These are phyloP conservation scores for Talaromyces sp. DNA, from an alignment of 2,329 filamentous ascomycete genomes.

Conservation along the genomic window DNA sequence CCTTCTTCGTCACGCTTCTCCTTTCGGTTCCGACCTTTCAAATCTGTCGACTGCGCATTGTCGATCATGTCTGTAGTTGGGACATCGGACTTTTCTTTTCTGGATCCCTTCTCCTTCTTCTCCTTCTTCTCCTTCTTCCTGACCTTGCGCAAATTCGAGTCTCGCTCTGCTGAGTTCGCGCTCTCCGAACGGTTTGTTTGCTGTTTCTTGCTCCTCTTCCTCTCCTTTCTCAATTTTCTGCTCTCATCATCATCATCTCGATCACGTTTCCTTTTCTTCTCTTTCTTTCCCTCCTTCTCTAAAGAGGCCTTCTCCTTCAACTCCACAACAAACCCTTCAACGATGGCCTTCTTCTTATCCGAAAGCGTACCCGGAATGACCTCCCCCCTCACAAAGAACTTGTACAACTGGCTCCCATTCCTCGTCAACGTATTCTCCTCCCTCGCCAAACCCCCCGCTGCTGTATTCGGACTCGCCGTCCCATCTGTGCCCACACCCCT, in stretches of 20 bases:
- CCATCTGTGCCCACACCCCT: slow-evolving; percentile 68
- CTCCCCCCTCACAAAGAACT: slow-evolving; percentile 79
- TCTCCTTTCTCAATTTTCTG: slow-evolving; percentile 27
- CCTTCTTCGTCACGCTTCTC: slow-evolving; percentile 14
- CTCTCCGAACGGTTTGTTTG: slow-evolving; percentile 14
- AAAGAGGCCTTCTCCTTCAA: slow-evolving; percentile 17
- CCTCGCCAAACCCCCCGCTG: slow-evolving; percentile 36
- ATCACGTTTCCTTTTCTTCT: slow-evolving; percentile 37
- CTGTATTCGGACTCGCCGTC: slow-evolving; percentile 54
- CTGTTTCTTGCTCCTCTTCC: slow-evolving; percentile 24
- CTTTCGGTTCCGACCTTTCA: slow-evolving; percentile 21
- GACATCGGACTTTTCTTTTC: slow-evolving; percentile 12
- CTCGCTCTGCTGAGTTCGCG: not conserved
- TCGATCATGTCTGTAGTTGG: not conserved
- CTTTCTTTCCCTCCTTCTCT: slow-evolving; percentile 21
- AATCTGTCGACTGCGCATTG: slow-evolving; percentile 30
- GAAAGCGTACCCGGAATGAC: slow-evolving; percentile 64
- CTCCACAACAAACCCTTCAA: not conserved
- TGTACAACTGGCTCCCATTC: slow-evolving; percentile 62
- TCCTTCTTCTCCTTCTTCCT: slow-evolving; percentile 15
- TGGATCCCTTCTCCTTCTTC: slow-evolving; percentile 18
- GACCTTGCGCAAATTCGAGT: not conserved
- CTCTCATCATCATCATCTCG: slow-evolving; percentile 22
- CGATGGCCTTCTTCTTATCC: slow-evolving; percentile 4
- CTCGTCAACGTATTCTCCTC: slow-evolving; percentile 37